Conservation (phyloP, 345 rosid species). For the Angophora floribunda region DNA sequence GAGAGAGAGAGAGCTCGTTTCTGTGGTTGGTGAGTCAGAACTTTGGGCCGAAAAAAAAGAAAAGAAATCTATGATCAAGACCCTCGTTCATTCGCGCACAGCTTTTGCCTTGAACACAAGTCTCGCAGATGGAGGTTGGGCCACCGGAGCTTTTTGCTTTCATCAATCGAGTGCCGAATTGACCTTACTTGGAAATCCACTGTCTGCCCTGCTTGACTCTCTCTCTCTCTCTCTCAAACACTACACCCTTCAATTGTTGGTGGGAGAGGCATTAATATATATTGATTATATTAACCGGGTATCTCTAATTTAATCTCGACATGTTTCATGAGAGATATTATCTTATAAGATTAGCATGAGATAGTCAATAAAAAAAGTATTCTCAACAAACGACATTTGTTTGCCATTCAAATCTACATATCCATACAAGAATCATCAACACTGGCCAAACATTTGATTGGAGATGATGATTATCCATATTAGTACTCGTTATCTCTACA, state of each 20-base stretch:
- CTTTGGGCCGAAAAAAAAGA: background rate
- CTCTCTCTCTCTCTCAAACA: background rate
- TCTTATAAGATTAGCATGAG: background rate
- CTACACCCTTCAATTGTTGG: background rate
- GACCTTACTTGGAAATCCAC: background rate
- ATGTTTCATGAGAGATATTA: background rate
- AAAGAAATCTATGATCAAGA: background rate
- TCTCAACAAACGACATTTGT: background rate
- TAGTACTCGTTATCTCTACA: background rate
- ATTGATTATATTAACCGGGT: background rate
- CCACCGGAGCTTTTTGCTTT: background rate
- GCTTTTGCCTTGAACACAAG: background rate
- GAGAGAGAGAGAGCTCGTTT: background rate
- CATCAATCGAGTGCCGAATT: background rate
- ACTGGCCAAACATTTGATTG: background rate
- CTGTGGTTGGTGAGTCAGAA: background rate
- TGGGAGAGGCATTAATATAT: background rate
- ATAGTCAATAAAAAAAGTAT: background rate
- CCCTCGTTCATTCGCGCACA: background rate
- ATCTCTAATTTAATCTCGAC: background rate
- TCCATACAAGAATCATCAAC: background rate
- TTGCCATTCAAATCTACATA: rapidly evolving
- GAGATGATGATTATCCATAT: background rate
- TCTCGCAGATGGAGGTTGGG: background rate
- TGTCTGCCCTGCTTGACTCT: background rate